Percentiles rank a stretch among this genome's conserved stretches.
These are phyloP conservation scores for Kuraishia piskuri DNA, from an alignment of 805 yeast species.

Conservation along the genomic window DNA sequence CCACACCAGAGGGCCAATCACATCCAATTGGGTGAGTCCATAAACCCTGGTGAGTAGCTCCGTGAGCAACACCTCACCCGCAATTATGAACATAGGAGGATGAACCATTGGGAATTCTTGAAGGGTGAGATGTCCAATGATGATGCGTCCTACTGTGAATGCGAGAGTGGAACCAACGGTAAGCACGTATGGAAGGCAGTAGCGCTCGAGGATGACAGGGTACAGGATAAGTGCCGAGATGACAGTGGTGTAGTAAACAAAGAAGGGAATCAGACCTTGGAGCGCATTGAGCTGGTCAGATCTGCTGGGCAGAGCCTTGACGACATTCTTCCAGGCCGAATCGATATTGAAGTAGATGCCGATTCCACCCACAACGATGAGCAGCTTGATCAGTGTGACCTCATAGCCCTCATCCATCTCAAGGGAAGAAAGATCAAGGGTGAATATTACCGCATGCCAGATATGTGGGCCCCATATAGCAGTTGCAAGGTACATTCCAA, in stretches of 20 bases:
- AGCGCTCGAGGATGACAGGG: constrained; percentile 38
- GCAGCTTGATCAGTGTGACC: constrained; percentile 33
- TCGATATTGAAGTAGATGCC: constrained; percentile 56
- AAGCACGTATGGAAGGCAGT: constrained; percentile 48
- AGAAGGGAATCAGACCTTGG: constrained; percentile 62
- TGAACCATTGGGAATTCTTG: constrained; percentile 71
- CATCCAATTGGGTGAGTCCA: constrained; percentile 28
- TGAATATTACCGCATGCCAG: constrained; percentile 46
- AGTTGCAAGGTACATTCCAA: constrained; percentile 46
- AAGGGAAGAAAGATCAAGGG: constrained; percentile 27
- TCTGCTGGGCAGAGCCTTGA: constrained; percentile 31
- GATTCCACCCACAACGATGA: constrained; percentile 41
- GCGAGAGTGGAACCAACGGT: constrained; percentile 75
- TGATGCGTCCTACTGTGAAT: constrained; percentile 84
- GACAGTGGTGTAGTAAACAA: constrained; percentile 40
- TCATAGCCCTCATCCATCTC: constrained; percentile 16
- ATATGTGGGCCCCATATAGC: constrained; percentile 61
- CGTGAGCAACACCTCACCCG: constrained; percentile 33
- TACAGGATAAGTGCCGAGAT: constrained; percentile 37
- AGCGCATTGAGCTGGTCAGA: constrained; percentile 29
- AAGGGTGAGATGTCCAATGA: constrained; percentile 74
- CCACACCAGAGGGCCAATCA: constrained; percentile 50
- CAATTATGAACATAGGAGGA: constrained; percentile 62
- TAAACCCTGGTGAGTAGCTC: constrained; percentile 26
- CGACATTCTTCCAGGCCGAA: constrained; percentile 58